Conservation (phyloP, 1,139 yeast genomes). For the Lodderomyces elongisporus region DNA sequence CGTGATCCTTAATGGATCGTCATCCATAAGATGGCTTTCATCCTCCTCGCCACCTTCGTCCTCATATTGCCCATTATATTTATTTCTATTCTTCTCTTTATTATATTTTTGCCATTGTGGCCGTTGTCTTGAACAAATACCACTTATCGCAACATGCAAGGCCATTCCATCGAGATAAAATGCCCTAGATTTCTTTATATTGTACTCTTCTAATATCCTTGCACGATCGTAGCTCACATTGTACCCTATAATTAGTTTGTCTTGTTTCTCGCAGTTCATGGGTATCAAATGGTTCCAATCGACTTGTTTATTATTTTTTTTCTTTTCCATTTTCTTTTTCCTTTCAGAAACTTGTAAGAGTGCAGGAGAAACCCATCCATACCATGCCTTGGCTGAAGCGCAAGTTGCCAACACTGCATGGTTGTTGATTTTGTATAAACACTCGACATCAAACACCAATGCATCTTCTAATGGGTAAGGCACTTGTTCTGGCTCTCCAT, state of each 20-base stretch:
- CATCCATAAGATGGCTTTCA: conserved; percentile 6
- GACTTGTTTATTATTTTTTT: no score
- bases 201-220: conserved; percentile 78
- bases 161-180: conserved; percentile 92
- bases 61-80: conserved; percentile 19
- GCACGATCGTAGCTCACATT: conserved; percentile 91
- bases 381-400: conserved; percentile 77
- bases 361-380: conserved; percentile 91
- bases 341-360: conserved; percentile 38
- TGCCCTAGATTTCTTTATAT: conserved; percentile 58
- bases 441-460: conserved; percentile 87
- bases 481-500: conserved; percentile 52
- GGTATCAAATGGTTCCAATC: conserved; percentile 73
- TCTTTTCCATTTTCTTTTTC: conserved; percentile 28
- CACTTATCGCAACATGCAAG: conserved; percentile 83
- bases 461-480: conserved; percentile 61
- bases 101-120: conserved; percentile 69
- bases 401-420: conserved; percentile 85
- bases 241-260: conserved; percentile 76
- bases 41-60: conserved; percentile 16
- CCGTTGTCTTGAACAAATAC: conserved; percentile 90
- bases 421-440: conserved; percentile 65
- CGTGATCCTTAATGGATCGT: conserved; percentile 8
- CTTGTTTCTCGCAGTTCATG: conserved; percentile 43
- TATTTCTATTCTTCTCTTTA: conserved; percentile 25